Conservation (phyloP, 2,329 filamentous ascomycete genomes). For the Alternaria sp. region DNA sequence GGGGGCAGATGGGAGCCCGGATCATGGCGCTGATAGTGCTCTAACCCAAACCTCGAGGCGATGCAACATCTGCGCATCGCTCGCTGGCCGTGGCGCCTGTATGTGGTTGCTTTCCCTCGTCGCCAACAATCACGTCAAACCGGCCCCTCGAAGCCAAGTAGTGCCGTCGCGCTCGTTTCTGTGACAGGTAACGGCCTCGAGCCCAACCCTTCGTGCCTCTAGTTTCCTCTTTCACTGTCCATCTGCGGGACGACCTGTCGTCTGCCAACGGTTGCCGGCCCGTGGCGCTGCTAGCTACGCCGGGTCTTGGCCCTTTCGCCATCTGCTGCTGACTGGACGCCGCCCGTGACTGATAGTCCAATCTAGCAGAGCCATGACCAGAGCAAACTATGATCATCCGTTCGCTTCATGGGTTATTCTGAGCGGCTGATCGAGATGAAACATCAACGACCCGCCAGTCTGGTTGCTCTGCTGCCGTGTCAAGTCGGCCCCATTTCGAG, state of each 20-base stretch:
- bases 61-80: constrained; percentile 39
- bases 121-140: constrained; percentile 18
- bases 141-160: constrained; percentile 25
- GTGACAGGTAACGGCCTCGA: constrained; percentile 49
- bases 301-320: constrained; percentile 31
- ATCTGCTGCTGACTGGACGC: constrained; percentile 40
- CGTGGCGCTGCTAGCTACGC: constrained; percentile 41
- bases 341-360: constrained; percentile 34
- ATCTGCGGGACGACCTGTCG: constrained; percentile 35
- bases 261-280: constrained; percentile 43
- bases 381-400: constrained; percentile 48
- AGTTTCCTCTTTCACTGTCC: constrained; percentile 23
- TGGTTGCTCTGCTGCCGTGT: constrained; percentile 48
- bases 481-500: constrained; percentile 45
- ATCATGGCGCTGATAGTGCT: constrained; percentile 40
- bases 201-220: constrained; percentile 23
- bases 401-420: constrained; percentile 50
- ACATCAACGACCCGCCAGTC: constrained; percentile 45
- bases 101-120: constrained; percentile 22
- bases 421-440: constrained; percentile 50
- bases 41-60: constrained; percentile 33
- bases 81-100: constrained; percentile 30
- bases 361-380: constrained; percentile 32
- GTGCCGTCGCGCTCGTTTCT: constrained; percentile 27
- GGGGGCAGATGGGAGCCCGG: constrained; percentile 35